Evolutionary conservation across 2,329 filamentous ascomycete genomes (phyloP).

Genomic region (Calonectria honghensis): DNA sequence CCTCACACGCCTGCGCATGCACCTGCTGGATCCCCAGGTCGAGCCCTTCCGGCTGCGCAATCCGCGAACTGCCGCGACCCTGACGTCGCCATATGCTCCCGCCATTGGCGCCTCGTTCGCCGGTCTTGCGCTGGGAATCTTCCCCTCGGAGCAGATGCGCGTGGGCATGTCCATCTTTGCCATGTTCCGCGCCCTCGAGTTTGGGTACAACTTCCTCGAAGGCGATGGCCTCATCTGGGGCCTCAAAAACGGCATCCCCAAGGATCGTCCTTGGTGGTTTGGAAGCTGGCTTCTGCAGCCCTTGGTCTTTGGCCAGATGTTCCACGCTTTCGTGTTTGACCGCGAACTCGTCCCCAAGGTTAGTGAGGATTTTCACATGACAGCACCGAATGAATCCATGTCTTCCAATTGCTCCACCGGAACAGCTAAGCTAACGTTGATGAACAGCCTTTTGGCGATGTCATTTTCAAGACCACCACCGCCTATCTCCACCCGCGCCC

Average conservation of each 20-base stretch:
- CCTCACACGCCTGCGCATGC: constrained; percentile 85
- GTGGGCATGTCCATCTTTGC: constrained; percentile 88
- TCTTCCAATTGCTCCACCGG: background rate
- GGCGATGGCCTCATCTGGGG: constrained; percentile 82
- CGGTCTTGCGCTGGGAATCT: constrained; percentile 87
- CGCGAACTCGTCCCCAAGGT: constrained; percentile 82
- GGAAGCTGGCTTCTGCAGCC: constrained; percentile 90
- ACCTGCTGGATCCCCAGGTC: constrained; percentile 87
- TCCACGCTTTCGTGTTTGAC: constrained; percentile 86
- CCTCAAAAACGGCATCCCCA: constrained; percentile 70
- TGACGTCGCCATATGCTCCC: constrained; percentile 90
- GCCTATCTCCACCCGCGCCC: constrained; percentile 87
- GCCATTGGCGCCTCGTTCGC: constrained; percentile 93
- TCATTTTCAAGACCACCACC: constrained; percentile 82
- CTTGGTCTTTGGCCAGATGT: constrained; percentile 83
- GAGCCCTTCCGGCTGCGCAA: constrained; percentile 89
- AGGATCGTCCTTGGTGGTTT: constrained; percentile 86
- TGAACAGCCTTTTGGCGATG: constrained; percentile 63
- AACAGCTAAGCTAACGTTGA: constrained; percentile 24
- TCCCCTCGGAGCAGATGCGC: constrained; percentile 79
- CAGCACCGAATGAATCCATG: background rate
- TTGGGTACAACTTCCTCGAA: constrained; percentile 88
- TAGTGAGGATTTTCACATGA: constrained; percentile 49
- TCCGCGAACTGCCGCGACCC: constrained; percentile 81
- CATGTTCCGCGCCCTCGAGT: constrained; percentile 88